Percentiles rank a stretch among this genome's conserved stretches.
phyloP scores from a whole-genome alignment of 2,329 filamentous ascomycete species.

The Fusarium albidum region DNA sequence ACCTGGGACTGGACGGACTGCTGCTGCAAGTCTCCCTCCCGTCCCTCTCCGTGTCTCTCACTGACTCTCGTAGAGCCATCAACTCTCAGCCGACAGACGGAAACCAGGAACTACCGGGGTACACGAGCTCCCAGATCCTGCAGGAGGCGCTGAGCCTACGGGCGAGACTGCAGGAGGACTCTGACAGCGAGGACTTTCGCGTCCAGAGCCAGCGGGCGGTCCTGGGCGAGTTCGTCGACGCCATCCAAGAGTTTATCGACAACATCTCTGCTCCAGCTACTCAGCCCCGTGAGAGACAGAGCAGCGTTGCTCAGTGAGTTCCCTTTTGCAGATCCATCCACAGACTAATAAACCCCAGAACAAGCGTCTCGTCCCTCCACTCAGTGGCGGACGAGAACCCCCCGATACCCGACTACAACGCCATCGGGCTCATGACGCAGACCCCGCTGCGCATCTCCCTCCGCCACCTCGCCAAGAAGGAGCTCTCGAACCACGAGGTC shows the following conservation, averaged over 20 bases:
- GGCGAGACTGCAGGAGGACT: slow-evolving; percentile 22
- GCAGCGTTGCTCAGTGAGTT: slow-evolving; percentile 21
- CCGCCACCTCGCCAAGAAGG: slow-evolving; percentile 38
- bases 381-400: slow-evolving; percentile 30
- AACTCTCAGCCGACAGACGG: slow-evolving; percentile 32
- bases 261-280: slow-evolving; percentile 25
- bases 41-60: no score
- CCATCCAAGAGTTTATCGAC: slow-evolving; percentile 37
- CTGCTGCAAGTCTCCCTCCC: slow-evolving; percentile 36
- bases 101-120: slow-evolving; percentile 36
- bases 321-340: fast-evolving
- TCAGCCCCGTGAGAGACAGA: slow-evolving; percentile 1
- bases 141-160: slow-evolving; percentile 35
- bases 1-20: slow-evolving; percentile 33
- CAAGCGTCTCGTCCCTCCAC: slow-evolving; percentile 35
- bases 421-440: slow-evolving; percentile 38
- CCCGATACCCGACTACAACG: slow-evolving; percentile 38
- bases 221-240: slow-evolving; percentile 34
- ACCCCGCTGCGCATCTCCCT: slow-evolving; percentile 37
- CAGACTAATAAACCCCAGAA: slow-evolving; percentile 13
- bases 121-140: slow-evolving; percentile 40
- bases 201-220: slow-evolving; percentile 28
- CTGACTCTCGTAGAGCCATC: slow-evolving; percentile 31
- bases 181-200: slow-evolving; percentile 31
- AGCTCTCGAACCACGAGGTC: slow-evolving; percentile 38